Evolutionary conservation across 192 early-diverging fungal species (phyloP).

Genomic region (Linderina pennispora): DNA sequence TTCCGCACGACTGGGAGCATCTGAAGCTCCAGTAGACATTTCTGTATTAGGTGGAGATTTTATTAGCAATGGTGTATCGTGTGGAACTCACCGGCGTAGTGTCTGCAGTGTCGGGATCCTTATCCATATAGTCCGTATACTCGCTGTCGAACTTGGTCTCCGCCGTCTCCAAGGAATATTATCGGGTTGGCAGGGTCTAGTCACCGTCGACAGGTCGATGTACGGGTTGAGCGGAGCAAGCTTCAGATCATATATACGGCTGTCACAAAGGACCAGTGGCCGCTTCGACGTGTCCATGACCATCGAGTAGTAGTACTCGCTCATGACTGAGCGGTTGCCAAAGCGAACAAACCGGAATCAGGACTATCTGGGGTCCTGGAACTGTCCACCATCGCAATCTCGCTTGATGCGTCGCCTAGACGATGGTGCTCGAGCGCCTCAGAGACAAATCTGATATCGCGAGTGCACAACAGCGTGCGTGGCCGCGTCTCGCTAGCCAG

Average conservation of each 20-base stretch:
- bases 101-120: background rate
- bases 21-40: constrained; percentile 10
- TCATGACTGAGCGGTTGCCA: too few species aligned
- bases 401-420: background rate
- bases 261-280: background rate
- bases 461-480: background rate
- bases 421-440: background rate
- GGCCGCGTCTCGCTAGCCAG: background rate
- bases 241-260: background rate
- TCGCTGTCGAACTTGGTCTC: background rate
- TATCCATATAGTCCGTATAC: background rate
- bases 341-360: too few species aligned
- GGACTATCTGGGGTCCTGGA: too few species aligned
- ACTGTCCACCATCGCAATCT: too few species aligned
- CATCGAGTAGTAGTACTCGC: background rate
- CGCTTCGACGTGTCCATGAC: background rate
- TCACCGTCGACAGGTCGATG: background rate
- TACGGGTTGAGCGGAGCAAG: background rate
- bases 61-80: too few species aligned
- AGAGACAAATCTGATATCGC: background rate
- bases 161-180: background rate
- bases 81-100: too few species aligned
- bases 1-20: constrained; percentile 33
- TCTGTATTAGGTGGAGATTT: too few species aligned
- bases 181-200: background rate